Evolutionary conservation across 1,284 basidiomycete genomes (phyloP).

Genomic region (Xerocomus nothofagi): DNA sequence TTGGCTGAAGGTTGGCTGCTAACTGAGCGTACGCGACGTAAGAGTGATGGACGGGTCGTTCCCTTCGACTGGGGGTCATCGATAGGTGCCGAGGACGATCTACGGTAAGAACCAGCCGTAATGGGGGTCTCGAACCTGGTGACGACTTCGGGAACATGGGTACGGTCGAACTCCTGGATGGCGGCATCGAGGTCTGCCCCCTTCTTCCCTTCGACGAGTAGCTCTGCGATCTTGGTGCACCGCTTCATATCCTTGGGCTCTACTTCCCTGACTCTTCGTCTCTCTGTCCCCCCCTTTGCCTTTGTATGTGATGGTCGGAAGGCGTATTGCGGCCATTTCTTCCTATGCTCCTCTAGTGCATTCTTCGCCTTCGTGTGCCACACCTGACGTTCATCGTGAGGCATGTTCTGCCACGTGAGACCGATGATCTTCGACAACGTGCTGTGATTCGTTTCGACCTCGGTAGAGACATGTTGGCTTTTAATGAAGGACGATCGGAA

Average conservation of each 20-base stretch:
- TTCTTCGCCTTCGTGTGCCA: constrained; percentile 69
- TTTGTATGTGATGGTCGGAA: constrained; percentile 64
- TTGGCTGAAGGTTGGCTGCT: constrained; percentile 27
- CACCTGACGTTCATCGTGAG: constrained; percentile 64
- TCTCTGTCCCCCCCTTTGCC: constrained; percentile 46
- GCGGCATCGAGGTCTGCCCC: constrained; percentile 67
- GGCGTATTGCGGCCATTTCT: constrained; percentile 67
- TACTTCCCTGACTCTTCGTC: constrained; percentile 64
- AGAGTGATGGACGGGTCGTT: constrained; percentile 1
- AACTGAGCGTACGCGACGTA: constrained; percentile 23
- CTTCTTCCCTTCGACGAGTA: constrained; percentile 72
- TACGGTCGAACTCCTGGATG: constrained; percentile 70
- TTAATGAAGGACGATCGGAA: constrained; percentile 83
- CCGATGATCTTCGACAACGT: constrained; percentile 74
- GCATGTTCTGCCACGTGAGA: constrained; percentile 71
- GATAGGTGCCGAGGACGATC: constrained; percentile 49
- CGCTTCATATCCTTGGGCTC: constrained; percentile 69
- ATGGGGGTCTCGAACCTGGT: constrained; percentile 72
- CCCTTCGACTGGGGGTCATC: constrained; percentile 20
- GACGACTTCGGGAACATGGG: constrained; percentile 62
- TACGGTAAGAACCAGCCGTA: constrained; percentile 58
- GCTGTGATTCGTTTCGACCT: constrained; percentile 78
- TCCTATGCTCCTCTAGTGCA: constrained; percentile 66
- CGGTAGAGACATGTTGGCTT: constrained; percentile 69
- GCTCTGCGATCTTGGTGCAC: constrained; percentile 74